phyloP scores from a whole-genome alignment of 345 rosid genomes.

The Heritiera littoralis region DNA sequence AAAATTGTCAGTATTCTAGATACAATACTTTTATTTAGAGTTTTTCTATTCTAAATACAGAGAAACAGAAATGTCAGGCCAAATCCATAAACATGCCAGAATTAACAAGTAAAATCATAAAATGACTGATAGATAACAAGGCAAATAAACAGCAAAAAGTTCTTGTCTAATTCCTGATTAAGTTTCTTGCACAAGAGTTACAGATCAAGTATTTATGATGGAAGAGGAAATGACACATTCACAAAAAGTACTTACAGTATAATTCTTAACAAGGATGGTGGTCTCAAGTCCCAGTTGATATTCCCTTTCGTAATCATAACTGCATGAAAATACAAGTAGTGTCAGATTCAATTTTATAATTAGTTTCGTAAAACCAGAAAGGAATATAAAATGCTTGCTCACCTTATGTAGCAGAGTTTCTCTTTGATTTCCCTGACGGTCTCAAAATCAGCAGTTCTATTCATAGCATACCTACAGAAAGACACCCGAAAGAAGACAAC shows the following conservation, averaged over 20 bases:
- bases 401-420: constrained; percentile 95
- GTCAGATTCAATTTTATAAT: constrained; percentile 12
- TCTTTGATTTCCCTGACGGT: constrained; percentile 94
- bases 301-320: constrained; percentile 96
- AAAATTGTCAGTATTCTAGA: background rate
- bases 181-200: constrained; percentile 5
- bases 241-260: constrained; percentile 50
- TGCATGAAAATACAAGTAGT: constrained; percentile 34
- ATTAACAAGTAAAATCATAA: background rate
- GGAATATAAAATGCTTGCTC: constrained; percentile 21
- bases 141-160: constrained; percentile 3
- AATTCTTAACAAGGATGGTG: constrained; percentile 89
- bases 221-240: constrained; percentile 1
- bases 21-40: background rate
- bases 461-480: constrained; percentile 79
- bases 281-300: constrained; percentile 92
- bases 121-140: background rate
- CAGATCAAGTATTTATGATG: background rate
- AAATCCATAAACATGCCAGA: background rate
- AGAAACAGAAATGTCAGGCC: constrained; percentile 3
- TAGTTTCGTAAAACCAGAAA: background rate
- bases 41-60: background rate
- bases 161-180: background rate
- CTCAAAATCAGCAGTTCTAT: constrained; percentile 89
- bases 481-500: constrained; percentile 9